Conservation (phyloP, 176 grass and related monocot genomes). For the Otatea glauca region DNA sequence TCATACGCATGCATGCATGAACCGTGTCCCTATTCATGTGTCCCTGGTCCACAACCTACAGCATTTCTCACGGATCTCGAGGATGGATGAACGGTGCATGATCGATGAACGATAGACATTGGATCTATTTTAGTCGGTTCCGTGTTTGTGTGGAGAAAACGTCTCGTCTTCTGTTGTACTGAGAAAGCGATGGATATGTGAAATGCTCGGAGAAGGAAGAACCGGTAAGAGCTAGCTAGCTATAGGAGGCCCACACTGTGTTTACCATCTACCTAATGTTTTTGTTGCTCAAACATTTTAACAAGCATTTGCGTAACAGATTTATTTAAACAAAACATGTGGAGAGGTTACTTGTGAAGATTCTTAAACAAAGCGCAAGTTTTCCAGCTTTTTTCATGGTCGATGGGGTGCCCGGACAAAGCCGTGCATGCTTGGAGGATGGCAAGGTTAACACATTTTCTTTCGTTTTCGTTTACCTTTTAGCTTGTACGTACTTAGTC, state of each 20-base stretch:
- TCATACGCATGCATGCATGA: not conserved
- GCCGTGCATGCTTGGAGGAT: not conserved
- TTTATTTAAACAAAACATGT: not conserved
- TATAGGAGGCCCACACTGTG: not conserved
- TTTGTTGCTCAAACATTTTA: not conserved
- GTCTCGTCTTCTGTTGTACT: no score
- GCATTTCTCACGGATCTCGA: not conserved
- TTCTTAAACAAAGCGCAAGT: conserved; percentile 3
- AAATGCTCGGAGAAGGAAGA: not conserved
- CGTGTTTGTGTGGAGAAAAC: no score
- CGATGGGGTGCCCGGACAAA: not conserved
- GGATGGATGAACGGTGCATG: not conserved
- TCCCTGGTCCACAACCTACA: no score
- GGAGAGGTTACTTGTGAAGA: not conserved
- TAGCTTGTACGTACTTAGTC: not conserved
- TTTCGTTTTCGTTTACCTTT: conserved; percentile 6
- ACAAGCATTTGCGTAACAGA: not conserved
- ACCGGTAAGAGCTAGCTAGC: not conserved
- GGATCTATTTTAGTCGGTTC: no score
- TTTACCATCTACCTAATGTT: not conserved
- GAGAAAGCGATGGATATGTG: not conserved
- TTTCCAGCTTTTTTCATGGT: conserved; percentile 10
- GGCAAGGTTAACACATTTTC: no score
- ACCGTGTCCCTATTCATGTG: not conserved
- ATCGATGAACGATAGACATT: no score